phyloP scores from a whole-genome alignment of 108 stramenopile genomes.

The Aurantiochytrium sp. region DNA sequence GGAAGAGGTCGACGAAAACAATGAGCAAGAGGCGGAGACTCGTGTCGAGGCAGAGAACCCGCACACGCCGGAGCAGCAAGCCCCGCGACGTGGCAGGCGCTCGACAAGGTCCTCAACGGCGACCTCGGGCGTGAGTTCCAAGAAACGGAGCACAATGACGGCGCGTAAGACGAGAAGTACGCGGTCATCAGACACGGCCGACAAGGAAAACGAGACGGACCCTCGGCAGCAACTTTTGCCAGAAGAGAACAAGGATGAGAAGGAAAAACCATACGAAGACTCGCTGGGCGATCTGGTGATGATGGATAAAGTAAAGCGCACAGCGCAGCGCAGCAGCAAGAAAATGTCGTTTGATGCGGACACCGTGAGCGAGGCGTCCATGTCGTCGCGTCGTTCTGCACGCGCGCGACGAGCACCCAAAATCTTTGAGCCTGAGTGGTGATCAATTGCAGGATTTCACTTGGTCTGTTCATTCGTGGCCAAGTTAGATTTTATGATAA shows the following conservation, averaged over 20 bases:
- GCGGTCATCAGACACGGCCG: too few species aligned
- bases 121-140: too few species aligned
- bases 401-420: not conserved
- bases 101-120: too few species aligned
- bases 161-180: too few species aligned
- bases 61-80: not conserved
- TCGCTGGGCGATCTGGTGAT: too few species aligned
- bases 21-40: not conserved
- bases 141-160: too few species aligned
- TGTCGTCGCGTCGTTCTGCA: not conserved
- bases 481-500: not conserved
- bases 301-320: too few species aligned
- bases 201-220: too few species aligned
- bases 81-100: not conserved
- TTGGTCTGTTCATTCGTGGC: not conserved
- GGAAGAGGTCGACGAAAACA: not conserved
- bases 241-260: too few species aligned
- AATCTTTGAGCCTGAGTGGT: not conserved
- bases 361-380: not conserved
- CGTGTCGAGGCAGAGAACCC: not conserved
- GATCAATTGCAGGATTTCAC: not conserved
- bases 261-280: too few species aligned
- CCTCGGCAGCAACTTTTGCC: too few species aligned
- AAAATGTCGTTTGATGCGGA: not conserved
- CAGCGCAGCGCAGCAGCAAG: not conserved